These are phyloP conservation scores for Mycothermus thermophilus DNA, from an alignment of 495 filamentous ascomycete genomes.

Conservation along the genomic window DNA sequence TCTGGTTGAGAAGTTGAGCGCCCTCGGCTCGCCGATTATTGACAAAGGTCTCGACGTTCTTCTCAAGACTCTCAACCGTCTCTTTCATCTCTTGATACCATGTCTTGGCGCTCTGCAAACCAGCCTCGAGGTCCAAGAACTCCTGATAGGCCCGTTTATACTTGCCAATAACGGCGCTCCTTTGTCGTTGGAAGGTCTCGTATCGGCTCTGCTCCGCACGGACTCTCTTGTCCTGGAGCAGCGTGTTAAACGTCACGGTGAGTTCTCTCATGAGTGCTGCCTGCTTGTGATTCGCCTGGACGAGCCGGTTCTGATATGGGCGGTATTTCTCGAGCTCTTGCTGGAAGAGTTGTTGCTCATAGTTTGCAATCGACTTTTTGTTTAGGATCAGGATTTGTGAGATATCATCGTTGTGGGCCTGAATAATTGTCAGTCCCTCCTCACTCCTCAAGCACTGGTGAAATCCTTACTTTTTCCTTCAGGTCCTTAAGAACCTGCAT, in stretches of 20 bases:
- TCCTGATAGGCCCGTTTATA: constrained; percentile 89
- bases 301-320: constrained; percentile 76
- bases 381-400: constrained; percentile 94
- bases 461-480: constrained; percentile 72
- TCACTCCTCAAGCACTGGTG: neutral
- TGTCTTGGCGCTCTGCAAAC: constrained; percentile 68
- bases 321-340: constrained; percentile 92
- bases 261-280: constrained; percentile 88
- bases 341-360: constrained; percentile 82
- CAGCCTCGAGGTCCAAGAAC: constrained; percentile 80
- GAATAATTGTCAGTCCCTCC: constrained; percentile 17
- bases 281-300: constrained; percentile 91
- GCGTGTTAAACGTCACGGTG: constrained; percentile 70
- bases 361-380: constrained; percentile 82
- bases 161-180: constrained; percentile 63
- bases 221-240: constrained; percentile 89
- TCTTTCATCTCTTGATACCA: constrained; percentile 96
- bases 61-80: constrained; percentile 83
- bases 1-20: constrained; percentile 72
- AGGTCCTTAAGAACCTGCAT: constrained; percentile 87
- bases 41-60: constrained; percentile 95
- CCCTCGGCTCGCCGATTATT: constrained; percentile 88
- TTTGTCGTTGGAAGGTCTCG: constrained; percentile 71
- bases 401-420: constrained; percentile 95
- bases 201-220: constrained; percentile 90